Conservation (phyloP, 305 asterid species). For the Solanum hybrid region DNA sequence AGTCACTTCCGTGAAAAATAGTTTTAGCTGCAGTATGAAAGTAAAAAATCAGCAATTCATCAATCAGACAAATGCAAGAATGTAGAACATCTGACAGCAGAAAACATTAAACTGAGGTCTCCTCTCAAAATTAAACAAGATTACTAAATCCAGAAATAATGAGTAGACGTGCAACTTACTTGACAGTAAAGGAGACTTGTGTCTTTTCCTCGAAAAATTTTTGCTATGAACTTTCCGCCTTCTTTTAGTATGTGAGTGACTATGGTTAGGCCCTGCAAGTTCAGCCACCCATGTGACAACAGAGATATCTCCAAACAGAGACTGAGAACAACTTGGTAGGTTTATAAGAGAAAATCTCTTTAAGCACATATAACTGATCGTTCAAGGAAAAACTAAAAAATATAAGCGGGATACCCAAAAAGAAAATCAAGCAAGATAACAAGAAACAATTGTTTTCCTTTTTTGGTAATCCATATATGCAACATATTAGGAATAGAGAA, state of each 20-base stretch:
- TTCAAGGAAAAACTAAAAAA: neutral
- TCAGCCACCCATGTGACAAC: neutral
- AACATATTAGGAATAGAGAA: neutral
- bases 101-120: neutral
- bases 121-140: neutral
- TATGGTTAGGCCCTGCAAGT: slow-evolving; percentile 77
- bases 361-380: neutral
- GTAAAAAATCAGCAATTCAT: slow-evolving; percentile 10
- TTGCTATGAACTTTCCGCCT: slow-evolving; percentile 91
- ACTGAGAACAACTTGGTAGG: neutral
- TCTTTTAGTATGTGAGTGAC: slow-evolving; percentile 84
- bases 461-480: neutral
- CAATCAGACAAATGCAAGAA: neutral
- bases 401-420: neutral
- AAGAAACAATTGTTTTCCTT: neutral
- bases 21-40: slow-evolving; percentile 56
- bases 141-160: neutral
- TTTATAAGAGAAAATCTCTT: neutral
- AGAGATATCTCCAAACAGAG: neutral
- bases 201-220: slow-evolving; percentile 94
- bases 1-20: slow-evolving; percentile 82
- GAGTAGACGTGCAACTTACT: slow-evolving; percentile 25
- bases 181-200: slow-evolving; percentile 93
- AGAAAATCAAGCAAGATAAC: neutral
- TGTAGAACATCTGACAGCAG: neutral